Evolutionary conservation across 1,139 yeast species (phyloP).

Genomic region (Kodamaea plutei): DNA sequence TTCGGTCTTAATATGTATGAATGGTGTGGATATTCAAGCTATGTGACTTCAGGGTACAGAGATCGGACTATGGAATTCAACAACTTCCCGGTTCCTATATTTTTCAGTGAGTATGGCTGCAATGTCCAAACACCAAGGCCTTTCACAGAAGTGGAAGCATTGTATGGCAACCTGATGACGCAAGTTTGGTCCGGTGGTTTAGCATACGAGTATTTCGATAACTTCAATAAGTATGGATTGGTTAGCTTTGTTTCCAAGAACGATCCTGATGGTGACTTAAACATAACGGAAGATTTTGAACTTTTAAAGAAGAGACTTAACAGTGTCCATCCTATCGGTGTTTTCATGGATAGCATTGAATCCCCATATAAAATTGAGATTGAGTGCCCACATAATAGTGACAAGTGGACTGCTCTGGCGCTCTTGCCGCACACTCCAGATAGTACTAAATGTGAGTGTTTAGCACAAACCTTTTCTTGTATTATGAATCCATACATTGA

Average conservation of each 20-base stretch:
- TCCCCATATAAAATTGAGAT: no score
- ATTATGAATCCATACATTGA: no score
- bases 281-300: slow-evolving; percentile 41
- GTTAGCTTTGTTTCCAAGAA: slow-evolving; percentile 23
- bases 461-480: no score
- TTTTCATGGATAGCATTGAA: slow-evolving; percentile 11
- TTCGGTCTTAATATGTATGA: slow-evolving; percentile 62
- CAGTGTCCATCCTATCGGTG: slow-evolving; percentile 30
- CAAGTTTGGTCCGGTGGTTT: slow-evolving; percentile 43
- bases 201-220: slow-evolving; percentile 38
- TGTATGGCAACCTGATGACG: slow-evolving; percentile 33
- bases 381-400: no score
- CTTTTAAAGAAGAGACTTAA: slow-evolving; percentile 29
- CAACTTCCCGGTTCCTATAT: slow-evolving; percentile 49
- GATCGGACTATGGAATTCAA: slow-evolving; percentile 49
- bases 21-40: slow-evolving; percentile 65
- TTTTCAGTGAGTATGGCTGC: slow-evolving; percentile 64
- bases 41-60: slow-evolving; percentile 51
- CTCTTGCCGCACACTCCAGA: no score
- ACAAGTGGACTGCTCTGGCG: no score
- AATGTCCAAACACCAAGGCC: slow-evolving; percentile 52
- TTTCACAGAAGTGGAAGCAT: slow-evolving; percentile 44
- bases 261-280: slow-evolving; percentile 25
- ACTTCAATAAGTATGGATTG: slow-evolving; percentile 33
- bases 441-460: no score